Evolutionary conservation across 352 stramenopile genomes (phyloP).

Genomic region (Thraustochytrium sp.): DNA sequence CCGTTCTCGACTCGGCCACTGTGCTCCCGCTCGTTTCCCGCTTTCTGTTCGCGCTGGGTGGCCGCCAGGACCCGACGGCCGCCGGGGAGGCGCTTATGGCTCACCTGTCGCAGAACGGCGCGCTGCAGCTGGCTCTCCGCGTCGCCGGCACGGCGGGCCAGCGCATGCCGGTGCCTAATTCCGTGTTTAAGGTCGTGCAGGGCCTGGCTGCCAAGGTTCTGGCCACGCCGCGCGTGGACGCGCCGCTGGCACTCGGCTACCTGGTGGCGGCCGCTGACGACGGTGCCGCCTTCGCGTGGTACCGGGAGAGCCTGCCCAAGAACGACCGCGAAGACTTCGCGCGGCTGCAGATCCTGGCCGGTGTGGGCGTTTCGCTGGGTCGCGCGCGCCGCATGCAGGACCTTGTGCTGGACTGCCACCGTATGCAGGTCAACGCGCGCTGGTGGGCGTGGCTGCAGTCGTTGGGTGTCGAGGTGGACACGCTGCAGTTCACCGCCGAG

Average conservation of each 20-base stretch:
- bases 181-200: background rate
- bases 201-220: background rate
- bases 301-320: background rate
- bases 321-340: background rate
- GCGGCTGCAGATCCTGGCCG: background rate
- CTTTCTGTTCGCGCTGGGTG: background rate
- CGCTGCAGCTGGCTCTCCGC: background rate
- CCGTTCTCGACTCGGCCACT: background rate
- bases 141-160: background rate
- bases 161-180: too few species aligned
- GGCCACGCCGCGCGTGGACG: background rate
- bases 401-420: background rate
- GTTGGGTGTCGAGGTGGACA: slow-evolving; percentile 3
- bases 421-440: background rate
- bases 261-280: background rate
- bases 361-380: background rate
- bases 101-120: background rate
- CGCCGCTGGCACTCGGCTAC: slow-evolving; percentile 10
- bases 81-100: background rate
- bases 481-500: background rate
- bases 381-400: background rate
- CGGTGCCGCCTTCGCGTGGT: background rate
- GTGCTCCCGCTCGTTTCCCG: background rate
- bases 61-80: background rate
- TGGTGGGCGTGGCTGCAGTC: slow-evolving; percentile 30